phyloP scores from a whole-genome alignment of 2,329 filamentous ascomycete genomes.

The Thielaviopsis musarum region DNA sequence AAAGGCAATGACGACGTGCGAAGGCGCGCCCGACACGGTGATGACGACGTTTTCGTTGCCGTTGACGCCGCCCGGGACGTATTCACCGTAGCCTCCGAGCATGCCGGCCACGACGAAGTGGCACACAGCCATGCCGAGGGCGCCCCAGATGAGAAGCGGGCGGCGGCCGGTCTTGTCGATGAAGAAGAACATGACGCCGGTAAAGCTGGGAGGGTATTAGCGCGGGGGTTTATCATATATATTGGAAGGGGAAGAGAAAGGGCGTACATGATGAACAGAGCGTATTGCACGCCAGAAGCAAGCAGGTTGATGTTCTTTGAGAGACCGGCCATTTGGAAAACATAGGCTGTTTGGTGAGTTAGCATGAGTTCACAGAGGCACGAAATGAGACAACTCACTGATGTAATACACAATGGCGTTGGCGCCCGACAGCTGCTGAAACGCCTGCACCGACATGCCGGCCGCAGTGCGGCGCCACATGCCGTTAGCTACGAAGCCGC shows the following conservation, averaged over 20 bases:
- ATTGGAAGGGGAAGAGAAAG: neutral
- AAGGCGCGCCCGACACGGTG: conserved; percentile 30
- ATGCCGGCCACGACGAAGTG: conserved; percentile 38
- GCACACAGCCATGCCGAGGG: conserved; percentile 46
- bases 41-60: conserved; percentile 29
- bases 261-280: conserved; percentile 19
- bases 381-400: conserved; percentile 8
- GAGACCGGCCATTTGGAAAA: conserved; percentile 25
- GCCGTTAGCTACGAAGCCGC: conserved; percentile 28
- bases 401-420: conserved; percentile 45
- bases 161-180: conserved; percentile 43
- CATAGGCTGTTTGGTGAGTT: conserved; percentile 15
- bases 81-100: conserved; percentile 29
- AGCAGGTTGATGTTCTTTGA: conserved; percentile 31
- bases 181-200: conserved; percentile 24
- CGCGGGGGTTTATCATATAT: conserved; percentile 22
- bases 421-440: conserved; percentile 39
- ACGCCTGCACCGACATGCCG: conserved; percentile 36
- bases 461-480: conserved; percentile 35
- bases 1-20: conserved; percentile 48
- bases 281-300: conserved; percentile 39
- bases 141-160: conserved; percentile 47
- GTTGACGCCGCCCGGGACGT: conserved; percentile 26
- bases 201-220: conserved; percentile 26
- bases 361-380: neutral